Base-by-base conservation (phyloP, 1,284 basidiomycete genomes). In the Cutaneotrichosporon sp. region DNA sequence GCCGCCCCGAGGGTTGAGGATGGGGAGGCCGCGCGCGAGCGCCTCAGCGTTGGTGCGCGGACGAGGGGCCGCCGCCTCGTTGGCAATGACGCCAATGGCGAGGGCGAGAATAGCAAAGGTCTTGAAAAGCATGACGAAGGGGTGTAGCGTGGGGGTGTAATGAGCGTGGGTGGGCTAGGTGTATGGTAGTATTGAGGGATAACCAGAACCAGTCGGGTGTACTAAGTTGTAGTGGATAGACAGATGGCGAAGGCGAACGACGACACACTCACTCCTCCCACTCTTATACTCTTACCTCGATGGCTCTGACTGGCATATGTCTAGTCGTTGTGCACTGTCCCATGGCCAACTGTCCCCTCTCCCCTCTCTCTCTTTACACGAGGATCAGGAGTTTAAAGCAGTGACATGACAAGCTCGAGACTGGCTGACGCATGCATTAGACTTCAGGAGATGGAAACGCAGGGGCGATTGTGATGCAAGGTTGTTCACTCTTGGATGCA, bases 1-100 rank as follows among this genome's bases (percentile, higher is more conserved):
- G n/a, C n/a, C n/a, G 51, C 18, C 11, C 4, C 50, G 51, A 30
- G 30, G 30, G 30, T 31, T 16, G 51, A 53, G 26, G 31, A 18
- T 5, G 51, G 30, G 26, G 5, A 53, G 11, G 31, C 51, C 51
- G 51, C 51, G 51, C 26, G 51, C 51, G 31, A 53, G 51, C 16
- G 51, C 51, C 51, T 53, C 51, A 18, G 51, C 51, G 51, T 53
- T 53, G 51, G 30, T 53, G 51, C 51, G 51, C 30, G 51, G 51
- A 13, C n/a, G 31, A 8, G 51, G 51, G 30, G 30, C 4, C 5
- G 31, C 16, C 9, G 51, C 30, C 30, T 31, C 51, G 51, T 53
- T 31, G 51, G 51, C 51, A 8, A 53, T 53, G 30, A 18, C 51
- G 51, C 51, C 51, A 30, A 32, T 18, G 30, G 51, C 51, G 51